A percentile compares a stretch with the other conserved stretches of the same genome.
Conservation (phyloP, 345 rosid genomes). For the Syzygium grande region DNA sequence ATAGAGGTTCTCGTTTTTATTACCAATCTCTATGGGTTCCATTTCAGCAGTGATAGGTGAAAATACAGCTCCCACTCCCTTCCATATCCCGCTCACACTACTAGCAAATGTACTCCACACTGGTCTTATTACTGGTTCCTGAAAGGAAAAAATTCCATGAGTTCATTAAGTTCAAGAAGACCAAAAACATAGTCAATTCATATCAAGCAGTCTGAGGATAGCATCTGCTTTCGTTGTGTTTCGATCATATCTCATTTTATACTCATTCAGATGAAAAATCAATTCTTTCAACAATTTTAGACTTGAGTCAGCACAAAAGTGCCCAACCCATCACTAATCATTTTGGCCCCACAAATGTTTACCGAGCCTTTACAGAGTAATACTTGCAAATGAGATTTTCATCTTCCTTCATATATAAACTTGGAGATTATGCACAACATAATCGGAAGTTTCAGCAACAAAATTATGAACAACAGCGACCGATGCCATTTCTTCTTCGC, state of each 20-base stretch:
- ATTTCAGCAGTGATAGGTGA: conserved; percentile 81
- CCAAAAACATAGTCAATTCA: not conserved
- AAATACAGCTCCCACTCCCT: conserved; percentile 88
- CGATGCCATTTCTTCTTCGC: not conserved
- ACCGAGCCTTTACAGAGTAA: not conserved
- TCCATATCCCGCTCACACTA: conserved; percentile 95
- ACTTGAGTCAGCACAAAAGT: not conserved
- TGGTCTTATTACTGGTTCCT: conserved; percentile 94
- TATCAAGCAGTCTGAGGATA: not conserved
- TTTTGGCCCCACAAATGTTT: not conserved
- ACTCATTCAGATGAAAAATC: not conserved
- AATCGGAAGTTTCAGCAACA: not conserved
- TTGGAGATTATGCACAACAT: not conserved
- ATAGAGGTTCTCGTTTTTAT: conserved; percentile 50
- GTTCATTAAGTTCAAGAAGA: not conserved
- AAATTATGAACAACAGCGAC: not conserved
- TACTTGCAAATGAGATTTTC: not conserved
- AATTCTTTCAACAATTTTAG: not conserved
- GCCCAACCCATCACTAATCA: not conserved
- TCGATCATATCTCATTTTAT: not conserved
- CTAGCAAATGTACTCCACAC: conserved; percentile 79
- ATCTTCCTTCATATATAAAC: not conserved
- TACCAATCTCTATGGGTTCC: conserved; percentile 85
- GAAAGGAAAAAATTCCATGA: not conserved
- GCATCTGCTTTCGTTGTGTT: not conserved